Percentiles rank a stretch among this genome's conserved stretches.
Conservation (phyloP, 2,329 filamentous ascomycete species). For the Scedosporium apiospermum region DNA sequence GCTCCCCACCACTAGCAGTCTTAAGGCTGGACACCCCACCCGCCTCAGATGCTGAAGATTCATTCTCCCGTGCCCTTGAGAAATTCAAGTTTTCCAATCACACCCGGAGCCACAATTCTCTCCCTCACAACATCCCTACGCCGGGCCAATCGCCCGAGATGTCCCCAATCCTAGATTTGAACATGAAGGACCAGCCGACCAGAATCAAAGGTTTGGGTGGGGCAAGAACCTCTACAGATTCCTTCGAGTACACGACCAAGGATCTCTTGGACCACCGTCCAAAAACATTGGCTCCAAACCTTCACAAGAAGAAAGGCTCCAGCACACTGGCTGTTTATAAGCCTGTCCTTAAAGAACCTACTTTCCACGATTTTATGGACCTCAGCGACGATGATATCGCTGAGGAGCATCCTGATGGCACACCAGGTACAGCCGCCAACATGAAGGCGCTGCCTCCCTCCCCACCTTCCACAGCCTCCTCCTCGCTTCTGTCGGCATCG, state of each 20-base stretch:
- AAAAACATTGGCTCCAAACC: background rate
- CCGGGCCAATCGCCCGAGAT: slow-evolving; percentile 25
- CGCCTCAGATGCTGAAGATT: slow-evolving; percentile 16
- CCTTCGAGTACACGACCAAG: background rate
- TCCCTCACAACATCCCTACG: slow-evolving; percentile 17
- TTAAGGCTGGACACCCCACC: slow-evolving; percentile 20
- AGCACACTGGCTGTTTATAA: background rate
- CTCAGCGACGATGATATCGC: slow-evolving; percentile 50
- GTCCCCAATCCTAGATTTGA: slow-evolving; percentile 15
- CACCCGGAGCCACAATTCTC: slow-evolving; percentile 9
- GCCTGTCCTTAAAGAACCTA: slow-evolving; percentile 37
- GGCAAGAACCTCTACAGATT: background rate
- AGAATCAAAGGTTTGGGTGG: background rate
- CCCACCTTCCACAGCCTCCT: slow-evolving; percentile 9
- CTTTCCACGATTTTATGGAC: slow-evolving; percentile 42
- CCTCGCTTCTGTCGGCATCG: slow-evolving; percentile 2
- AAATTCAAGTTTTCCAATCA: slow-evolving; percentile 18
- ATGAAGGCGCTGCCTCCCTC: background rate
- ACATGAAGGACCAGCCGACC: slow-evolving; percentile 13
- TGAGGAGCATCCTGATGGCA: slow-evolving; percentile 23
- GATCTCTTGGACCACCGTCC: background rate
- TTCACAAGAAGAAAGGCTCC: background rate
- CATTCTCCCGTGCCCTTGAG: slow-evolving; percentile 7
- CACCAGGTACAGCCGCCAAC: background rate
- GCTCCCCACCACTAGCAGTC: slow-evolving; percentile 11